These are phyloP conservation scores for Termitomyces titanicus DNA, from an alignment of 768 basidiomycete genomes.

Conservation along the genomic window DNA sequence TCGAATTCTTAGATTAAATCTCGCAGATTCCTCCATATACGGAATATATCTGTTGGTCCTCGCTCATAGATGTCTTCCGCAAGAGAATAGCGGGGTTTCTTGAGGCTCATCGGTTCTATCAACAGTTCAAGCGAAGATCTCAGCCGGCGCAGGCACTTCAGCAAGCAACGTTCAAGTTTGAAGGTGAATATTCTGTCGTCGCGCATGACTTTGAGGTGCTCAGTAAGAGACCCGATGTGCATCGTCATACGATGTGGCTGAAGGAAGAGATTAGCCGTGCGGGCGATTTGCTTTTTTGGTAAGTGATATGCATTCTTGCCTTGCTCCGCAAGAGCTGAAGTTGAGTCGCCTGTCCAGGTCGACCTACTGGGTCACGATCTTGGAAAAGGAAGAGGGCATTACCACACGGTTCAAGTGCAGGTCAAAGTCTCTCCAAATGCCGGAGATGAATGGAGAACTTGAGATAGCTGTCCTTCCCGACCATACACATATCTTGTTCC, in stretches of 20 bases:
- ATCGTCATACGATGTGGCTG: conserved; percentile 24
- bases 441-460: conserved; percentile 51
- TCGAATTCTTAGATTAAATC: conserved; percentile 11
- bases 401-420: conserved; percentile 35
- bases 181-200: conserved; percentile 49
- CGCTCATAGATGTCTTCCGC: conserved; percentile 25
- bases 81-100: conserved; percentile 27
- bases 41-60: conserved; percentile 28
- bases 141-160: neutral
- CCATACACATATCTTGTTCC: conserved; percentile 45
- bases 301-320: conserved; percentile 4
- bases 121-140: conserved; percentile 20
- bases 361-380: conserved; percentile 27
- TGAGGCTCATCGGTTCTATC: conserved; percentile 31
- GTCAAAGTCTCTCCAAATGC: conserved; percentile 9
- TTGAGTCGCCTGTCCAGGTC: conserved; percentile 16
- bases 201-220: conserved; percentile 35
- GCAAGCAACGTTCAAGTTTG: conserved; percentile 38
- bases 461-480: conserved; percentile 52
- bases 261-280: conserved; percentile 31
- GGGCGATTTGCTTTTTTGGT: conserved; percentile 35
- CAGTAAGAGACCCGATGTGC: conserved; percentile 26
- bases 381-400: conserved; percentile 24
- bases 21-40: conserved; percentile 28
- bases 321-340: neutral